Conservation (phyloP, 805 yeast species). For the Danielozyma ontarioensis region DNA sequence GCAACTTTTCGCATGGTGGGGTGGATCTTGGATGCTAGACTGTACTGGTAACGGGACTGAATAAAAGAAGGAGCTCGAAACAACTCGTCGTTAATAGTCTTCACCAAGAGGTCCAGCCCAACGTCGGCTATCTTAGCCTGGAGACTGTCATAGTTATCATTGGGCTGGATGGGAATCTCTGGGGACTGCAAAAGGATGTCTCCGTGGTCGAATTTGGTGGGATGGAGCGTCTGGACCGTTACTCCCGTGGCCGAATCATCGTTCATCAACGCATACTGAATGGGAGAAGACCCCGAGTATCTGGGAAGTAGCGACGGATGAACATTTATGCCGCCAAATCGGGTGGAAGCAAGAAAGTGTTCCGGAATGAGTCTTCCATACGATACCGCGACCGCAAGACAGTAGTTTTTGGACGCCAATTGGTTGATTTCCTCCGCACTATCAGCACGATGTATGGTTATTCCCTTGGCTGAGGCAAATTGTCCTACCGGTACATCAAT, state of each 20-base stretch:
- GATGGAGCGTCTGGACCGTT: conserved; percentile 85
- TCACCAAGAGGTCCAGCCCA: conserved; percentile 58
- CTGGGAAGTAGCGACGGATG: conserved; percentile 88
- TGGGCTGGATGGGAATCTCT: conserved; percentile 31
- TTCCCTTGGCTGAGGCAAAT: conserved; percentile 26
- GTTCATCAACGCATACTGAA: conserved; percentile 72
- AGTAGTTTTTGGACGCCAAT: conserved; percentile 28
- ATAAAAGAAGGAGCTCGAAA: conserved; percentile 7
- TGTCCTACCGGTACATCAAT: conserved; percentile 51
- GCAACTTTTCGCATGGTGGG: conserved; percentile 36
- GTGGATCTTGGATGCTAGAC: conserved; percentile 56
- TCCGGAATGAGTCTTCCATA: conserved; percentile 80
- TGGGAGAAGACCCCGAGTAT: conserved; percentile 85
- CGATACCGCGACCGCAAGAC: conserved; percentile 85
- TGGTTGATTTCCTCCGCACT: conserved; percentile 31
- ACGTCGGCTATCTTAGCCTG: conserved; percentile 46
- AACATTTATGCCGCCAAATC: conserved; percentile 75
- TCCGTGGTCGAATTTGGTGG: conserved; percentile 81
- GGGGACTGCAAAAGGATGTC: conserved; percentile 55
- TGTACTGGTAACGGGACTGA: conserved; percentile 13
- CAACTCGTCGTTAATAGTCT: conserved; percentile 34
- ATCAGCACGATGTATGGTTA: conserved; percentile 50
- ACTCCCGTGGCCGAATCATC: conserved; percentile 69
- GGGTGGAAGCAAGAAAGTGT: conserved; percentile 41
- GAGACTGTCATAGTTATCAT: conserved; percentile 44